phyloP scores from a whole-genome alignment of 495 filamentous ascomycete species.

The Annulohypoxylon maeteangense region DNA sequence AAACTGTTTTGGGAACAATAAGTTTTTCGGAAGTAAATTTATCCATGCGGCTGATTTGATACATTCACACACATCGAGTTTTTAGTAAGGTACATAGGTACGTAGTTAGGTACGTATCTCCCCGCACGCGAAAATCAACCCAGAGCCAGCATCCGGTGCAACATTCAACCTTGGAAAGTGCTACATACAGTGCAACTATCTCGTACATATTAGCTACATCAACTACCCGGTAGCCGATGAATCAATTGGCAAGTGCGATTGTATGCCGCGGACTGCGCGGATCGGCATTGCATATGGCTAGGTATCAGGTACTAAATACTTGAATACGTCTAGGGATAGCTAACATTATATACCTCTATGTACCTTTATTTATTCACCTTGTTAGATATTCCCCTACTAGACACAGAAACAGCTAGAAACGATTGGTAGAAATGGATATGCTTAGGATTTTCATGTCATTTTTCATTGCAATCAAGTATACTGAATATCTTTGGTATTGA shows the following conservation, averaged over 20 bases:
- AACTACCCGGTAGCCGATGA: not conserved
- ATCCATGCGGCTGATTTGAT: conserved; percentile 33
- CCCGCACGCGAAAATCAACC: not conserved
- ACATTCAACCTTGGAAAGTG: not conserved
- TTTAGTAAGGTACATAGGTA: conserved; percentile 9
- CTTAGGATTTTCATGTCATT: not conserved
- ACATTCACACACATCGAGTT: not conserved
- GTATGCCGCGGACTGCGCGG: not conserved
- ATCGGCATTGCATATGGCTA: not conserved
- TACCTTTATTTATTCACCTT: not conserved
- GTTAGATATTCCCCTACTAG: not conserved
- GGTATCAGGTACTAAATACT: not conserved
- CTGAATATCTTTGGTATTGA: not conserved
- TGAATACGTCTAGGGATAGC: not conserved
- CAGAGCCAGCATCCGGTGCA: not conserved
- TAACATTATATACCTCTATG: not conserved
- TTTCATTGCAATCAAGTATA: not conserved
- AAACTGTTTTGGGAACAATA: conserved; percentile 33
- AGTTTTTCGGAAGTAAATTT: conserved; percentile 39
- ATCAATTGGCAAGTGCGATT: conserved; percentile 3
- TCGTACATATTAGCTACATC: too few relatives aligned
- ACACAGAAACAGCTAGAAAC: not conserved
- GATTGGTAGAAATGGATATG: too few relatives aligned
- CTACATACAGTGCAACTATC: not conserved
- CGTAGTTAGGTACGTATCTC: not conserved